Evolutionary conservation across 257 asterid genomes (phyloP), one percentile per base, ranked within the genome.

Genomic region (Petunia axillaris): DNA sequence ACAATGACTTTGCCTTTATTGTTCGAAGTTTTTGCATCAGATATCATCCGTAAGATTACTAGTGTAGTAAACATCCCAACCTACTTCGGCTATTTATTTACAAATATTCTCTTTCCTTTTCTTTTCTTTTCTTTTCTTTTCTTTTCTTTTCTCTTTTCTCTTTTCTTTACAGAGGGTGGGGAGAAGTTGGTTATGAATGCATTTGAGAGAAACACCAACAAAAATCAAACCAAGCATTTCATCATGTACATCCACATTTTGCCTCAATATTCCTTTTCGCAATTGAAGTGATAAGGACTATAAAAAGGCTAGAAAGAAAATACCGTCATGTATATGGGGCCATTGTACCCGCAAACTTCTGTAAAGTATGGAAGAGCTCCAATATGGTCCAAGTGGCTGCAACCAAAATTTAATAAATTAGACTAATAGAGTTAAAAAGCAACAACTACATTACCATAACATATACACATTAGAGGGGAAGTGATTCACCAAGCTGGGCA

Each of bases 261-360:
- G 70, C 52, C 14, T 65, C 13, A 11, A 4, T 39, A 65, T 65
- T 65, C 74, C 74, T 40, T 14, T 65, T 13, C 4, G 8, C 48
- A 39, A 14, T 65, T 65, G 36, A 39, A 65, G 36, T 40, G 36
- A 14, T 64, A 13, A 64, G 48, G 46, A 39, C 10, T 13, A 64
- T 39, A 64, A 64, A n/a, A 35, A 1, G 10, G 73, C 39, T 41
- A 4, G 25, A 76, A 84, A 52, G 73, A 71, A 75, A 55, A 76
- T 90, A 94, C 98, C 91, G 99, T 95, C 99, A 95, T 95, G 91
- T 91, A 95, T 87, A 95, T 89, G 83, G 99, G 99, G 65, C 99
- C 98, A 80, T 79, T 84, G 76, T 95, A 95, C 74, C 99, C 99
- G 81, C 97, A 92, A 81, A 92, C 96, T 93, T 95, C 91, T 59